Percentiles rank a stretch among this genome's conserved stretches.
phyloP scores from a whole-genome alignment of 1,284 basidiomycete species.

The Schizopora paradoxa region DNA sequence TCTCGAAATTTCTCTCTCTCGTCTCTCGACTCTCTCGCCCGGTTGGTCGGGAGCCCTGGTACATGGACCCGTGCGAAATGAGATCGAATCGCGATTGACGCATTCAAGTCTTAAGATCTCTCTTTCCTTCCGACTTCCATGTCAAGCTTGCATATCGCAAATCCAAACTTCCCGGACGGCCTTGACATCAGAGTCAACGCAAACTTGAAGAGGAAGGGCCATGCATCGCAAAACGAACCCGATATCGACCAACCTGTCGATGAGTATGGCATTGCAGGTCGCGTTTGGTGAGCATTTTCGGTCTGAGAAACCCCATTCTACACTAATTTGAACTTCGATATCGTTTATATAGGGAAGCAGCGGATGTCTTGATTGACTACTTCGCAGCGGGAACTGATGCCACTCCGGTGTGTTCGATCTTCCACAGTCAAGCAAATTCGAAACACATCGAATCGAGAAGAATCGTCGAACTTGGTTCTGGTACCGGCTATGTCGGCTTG shows the following conservation, averaged over 20 bases:
- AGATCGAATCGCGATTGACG: no score
- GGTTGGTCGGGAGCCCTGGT: no score
- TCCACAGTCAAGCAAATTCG: constrained; percentile 1
- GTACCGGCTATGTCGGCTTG: constrained; percentile 60
- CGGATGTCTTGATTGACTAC: constrained; percentile 56
- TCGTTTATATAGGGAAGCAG: constrained; percentile 59
- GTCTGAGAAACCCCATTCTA: background rate
- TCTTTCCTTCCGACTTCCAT: no score
- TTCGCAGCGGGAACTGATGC: constrained; percentile 39
- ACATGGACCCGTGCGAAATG: no score
- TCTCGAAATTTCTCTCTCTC: no score
- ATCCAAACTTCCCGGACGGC: constrained; percentile 33
- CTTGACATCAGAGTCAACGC: constrained; percentile 29
- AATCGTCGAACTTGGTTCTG: constrained; percentile 68
- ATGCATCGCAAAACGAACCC: constrained; percentile 43
- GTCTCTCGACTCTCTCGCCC: no score
- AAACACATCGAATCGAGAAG: constrained; percentile 18
- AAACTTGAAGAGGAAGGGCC: constrained; percentile 31
- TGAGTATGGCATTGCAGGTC: constrained; percentile 73
- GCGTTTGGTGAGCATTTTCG: constrained; percentile 52
- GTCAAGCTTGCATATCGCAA: no score
- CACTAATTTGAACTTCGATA: background rate
- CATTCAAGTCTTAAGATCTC: no score
- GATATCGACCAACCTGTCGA: constrained; percentile 55
- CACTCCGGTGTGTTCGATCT: constrained; percentile 51